These are phyloP conservation scores for Fulvia fulva DNA, from an alignment of 2,329 filamentous ascomycete species.

Conservation along the genomic window DNA sequence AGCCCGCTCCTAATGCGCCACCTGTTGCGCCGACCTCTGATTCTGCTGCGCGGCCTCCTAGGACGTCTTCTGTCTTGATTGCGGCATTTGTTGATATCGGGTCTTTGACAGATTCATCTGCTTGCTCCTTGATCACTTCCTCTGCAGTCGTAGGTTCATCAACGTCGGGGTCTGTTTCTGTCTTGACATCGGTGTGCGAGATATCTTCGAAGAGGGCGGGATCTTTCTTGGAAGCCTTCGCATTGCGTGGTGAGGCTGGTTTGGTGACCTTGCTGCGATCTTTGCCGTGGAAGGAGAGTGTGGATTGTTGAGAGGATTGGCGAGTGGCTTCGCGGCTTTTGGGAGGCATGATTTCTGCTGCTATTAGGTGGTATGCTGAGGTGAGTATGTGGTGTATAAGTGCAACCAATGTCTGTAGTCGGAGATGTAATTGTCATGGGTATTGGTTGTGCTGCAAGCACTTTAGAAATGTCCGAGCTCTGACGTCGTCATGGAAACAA, in stretches of 20 bases:
- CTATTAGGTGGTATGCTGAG: background rate
- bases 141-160: conserved; percentile 38
- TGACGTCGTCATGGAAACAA: conserved; percentile 1
- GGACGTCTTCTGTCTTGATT: conserved; percentile 28
- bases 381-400: background rate
- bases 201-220: conserved; percentile 34
- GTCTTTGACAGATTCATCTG: conserved; percentile 31
- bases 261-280: conserved; percentile 52
- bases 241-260: conserved; percentile 39
- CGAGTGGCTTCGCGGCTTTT: conserved; percentile 40
- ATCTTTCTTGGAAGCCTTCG: conserved; percentile 37
- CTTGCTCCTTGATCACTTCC: conserved; percentile 38
- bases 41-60: conserved; percentile 29
- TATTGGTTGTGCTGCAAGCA: background rate
- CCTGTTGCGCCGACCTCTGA: conserved; percentile 43
- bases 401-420: background rate
- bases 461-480: background rate
- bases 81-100: conserved; percentile 19
- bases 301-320: conserved; percentile 47
- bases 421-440: background rate
- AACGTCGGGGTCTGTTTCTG: conserved; percentile 26
- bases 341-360: conserved; percentile 39
- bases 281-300: conserved; percentile 59
- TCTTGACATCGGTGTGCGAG: conserved; percentile 24
- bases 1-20: conserved; percentile 38